A percentile compares a stretch with the other conserved stretches of the same genome.
phyloP scores from a whole-genome alignment of 257 asterid genomes.

The Linaria vulgaris region DNA sequence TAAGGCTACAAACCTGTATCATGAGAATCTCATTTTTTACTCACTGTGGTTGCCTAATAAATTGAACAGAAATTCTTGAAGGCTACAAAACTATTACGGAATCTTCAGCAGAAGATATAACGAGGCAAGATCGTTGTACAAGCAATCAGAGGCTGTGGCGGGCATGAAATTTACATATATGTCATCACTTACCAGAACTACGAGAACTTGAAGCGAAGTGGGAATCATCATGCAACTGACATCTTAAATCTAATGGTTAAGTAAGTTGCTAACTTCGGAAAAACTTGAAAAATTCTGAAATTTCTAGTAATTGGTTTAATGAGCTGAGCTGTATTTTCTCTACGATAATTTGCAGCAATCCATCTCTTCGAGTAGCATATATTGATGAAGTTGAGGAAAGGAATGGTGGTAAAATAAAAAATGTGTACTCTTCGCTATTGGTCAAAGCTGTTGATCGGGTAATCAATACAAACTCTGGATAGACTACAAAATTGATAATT shows the following conservation, averaged over 20 bases:
- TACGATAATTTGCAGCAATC: constrained; percentile 65
- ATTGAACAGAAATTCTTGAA: constrained; percentile 71
- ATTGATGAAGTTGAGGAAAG: constrained; percentile 97
- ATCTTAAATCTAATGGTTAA: constrained; percentile 95
- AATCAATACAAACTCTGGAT: constrained; percentile 1
- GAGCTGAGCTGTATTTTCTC: constrained; percentile 24
- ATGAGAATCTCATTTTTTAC: constrained; percentile 9
- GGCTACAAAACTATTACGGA: constrained; percentile 73
- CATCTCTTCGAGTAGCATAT: constrained; percentile 96
- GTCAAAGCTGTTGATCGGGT: constrained; percentile 98
- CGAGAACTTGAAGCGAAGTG: constrained; percentile 90
- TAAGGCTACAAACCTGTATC: not conserved
- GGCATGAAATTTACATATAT: constrained; percentile 96
- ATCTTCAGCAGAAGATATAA: constrained; percentile 77
- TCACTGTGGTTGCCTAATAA: constrained; percentile 23
- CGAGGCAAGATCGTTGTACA: constrained; percentile 90
- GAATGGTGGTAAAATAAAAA: constrained; percentile 71
- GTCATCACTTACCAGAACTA: constrained; percentile 97
- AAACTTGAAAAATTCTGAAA: constrained; percentile 7
- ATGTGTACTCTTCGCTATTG: constrained; percentile 87
- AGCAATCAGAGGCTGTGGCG: constrained; percentile 93
- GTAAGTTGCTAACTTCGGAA: constrained; percentile 50
- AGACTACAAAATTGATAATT: constrained; percentile 12
- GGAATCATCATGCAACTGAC: constrained; percentile 98
- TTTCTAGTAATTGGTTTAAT: constrained; percentile 6